Evolutionary conservation across 345 rosid genomes (phyloP).

Genomic region (Eucalyptus erythrocorys): DNA sequence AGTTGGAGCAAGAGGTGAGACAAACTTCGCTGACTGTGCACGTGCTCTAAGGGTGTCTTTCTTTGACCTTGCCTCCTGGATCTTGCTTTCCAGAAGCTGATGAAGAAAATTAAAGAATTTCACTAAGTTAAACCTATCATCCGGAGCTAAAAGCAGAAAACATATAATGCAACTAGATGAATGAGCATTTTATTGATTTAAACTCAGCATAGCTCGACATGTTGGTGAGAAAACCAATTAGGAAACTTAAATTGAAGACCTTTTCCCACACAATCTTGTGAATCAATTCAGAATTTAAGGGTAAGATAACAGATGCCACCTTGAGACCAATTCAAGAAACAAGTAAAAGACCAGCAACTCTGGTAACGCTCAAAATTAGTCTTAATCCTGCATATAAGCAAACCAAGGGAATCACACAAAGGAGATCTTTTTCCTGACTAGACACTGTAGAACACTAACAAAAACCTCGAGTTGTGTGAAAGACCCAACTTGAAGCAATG

Average conservation of each 20-base stretch:
- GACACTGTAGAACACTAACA: not conserved
- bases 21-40: conserved; percentile 40
- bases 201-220: not conserved
- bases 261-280: not conserved
- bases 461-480: not conserved
- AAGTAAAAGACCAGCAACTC: not conserved
- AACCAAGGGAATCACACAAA: not conserved
- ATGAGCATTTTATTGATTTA: not conserved
- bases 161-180: not conserved
- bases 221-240: not conserved
- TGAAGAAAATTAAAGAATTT: not conserved
- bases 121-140: not conserved
- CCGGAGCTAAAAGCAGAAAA: not conserved
- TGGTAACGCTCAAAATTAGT: not conserved
- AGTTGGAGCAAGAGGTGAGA: not conserved
- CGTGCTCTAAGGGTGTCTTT: conserved; percentile 51
- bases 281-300: not conserved
- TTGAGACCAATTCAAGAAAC: not conserved
- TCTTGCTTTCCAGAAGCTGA: conserved; percentile 50
- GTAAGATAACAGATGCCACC: not conserved
- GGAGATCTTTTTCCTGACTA: not conserved
- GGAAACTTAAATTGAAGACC: not conserved
- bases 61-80: conserved; percentile 49
- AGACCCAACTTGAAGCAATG: not conserved
- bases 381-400: not conserved